These are phyloP conservation scores for Jaapia argillacea DNA, from an alignment of 768 basidiomycete genomes.

Conservation along the genomic window DNA sequence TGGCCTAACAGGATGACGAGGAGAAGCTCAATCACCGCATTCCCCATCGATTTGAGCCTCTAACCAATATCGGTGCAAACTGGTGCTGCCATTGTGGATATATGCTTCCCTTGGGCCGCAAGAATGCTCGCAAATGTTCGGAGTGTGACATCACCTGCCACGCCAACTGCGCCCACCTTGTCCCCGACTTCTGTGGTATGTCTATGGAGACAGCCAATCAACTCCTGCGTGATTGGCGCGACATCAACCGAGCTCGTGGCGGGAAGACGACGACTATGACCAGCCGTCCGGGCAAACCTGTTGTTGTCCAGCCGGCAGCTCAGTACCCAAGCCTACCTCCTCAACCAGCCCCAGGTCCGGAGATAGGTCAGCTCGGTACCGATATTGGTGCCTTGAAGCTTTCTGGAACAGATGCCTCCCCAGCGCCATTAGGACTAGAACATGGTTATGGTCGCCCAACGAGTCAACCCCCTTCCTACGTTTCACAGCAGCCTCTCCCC, in stretches of 20 bases:
- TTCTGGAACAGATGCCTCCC: background rate
- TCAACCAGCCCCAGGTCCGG: slow-evolving; percentile 10
- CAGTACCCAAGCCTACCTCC: too few species aligned
- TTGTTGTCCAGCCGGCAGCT: slow-evolving; percentile 11
- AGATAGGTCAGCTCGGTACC: too few species aligned
- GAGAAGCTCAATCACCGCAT: slow-evolving; percentile 99
- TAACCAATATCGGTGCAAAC: slow-evolving; percentile 94
- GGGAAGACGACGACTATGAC: too few species aligned
- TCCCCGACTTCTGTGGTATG: slow-evolving; percentile 99
- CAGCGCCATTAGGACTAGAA: too few species aligned
- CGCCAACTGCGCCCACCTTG: slow-evolving; percentile 93
- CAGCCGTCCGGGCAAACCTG: too few species aligned
- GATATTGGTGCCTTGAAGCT: background rate
- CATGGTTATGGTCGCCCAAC: too few species aligned
- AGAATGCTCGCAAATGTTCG: slow-evolving; percentile 91
- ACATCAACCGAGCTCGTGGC: slow-evolving; percentile 71
- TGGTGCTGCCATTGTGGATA: slow-evolving; percentile 99
- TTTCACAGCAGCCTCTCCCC: too few species aligned
- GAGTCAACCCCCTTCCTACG: too few species aligned
- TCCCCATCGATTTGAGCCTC: slow-evolving; percentile 94
- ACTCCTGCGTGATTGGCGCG: slow-evolving; percentile 80
- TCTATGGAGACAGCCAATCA: slow-evolving; percentile 98
- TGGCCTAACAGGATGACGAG: slow-evolving; percentile 60
- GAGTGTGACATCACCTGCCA: slow-evolving; percentile 97
- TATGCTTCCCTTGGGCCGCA: slow-evolving; percentile 92